These are phyloP conservation scores for Starmerella apicola DNA, from an alignment of 805 yeast species.

Conservation along the genomic window DNA sequence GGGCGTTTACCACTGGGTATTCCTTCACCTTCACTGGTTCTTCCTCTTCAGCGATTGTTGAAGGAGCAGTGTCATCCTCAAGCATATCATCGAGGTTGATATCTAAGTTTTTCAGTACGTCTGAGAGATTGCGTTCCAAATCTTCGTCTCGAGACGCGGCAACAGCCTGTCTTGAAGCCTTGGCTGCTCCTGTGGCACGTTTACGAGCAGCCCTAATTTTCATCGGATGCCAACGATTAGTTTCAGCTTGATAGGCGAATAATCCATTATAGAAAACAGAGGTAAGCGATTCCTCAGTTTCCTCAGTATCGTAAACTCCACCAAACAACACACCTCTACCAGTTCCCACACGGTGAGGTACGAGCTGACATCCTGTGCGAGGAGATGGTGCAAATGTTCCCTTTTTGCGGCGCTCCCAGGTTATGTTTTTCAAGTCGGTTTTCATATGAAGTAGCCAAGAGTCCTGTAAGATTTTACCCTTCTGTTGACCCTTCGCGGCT, in stretches of 20 bases:
- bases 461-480: constrained; percentile 80
- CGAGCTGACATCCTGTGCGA: constrained; percentile 89
- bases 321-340: constrained; percentile 91
- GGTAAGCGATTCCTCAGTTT: constrained; percentile 82
- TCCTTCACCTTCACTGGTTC: constrained; percentile 31
- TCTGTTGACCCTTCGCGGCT: constrained; percentile 69
- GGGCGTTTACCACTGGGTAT: constrained; percentile 43
- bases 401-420: constrained; percentile 84
- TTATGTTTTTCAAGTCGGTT: constrained; percentile 55
- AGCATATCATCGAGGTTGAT: constrained; percentile 22
- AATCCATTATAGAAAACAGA: constrained; percentile 73
- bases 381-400: constrained; percentile 87
- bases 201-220: constrained; percentile 43
- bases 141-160: constrained; percentile 48
- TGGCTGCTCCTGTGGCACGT: constrained; percentile 27
- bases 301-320: constrained; percentile 90
- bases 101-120: constrained; percentile 26
- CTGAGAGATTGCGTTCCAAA: constrained; percentile 64
- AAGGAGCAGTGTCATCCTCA: constrained; percentile 25
- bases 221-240: constrained; percentile 78
- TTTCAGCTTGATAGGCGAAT: constrained; percentile 69
- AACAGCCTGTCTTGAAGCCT: constrained; percentile 31
- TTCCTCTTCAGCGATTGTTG: constrained; percentile 28
- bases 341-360: constrained; percentile 44
- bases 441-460: constrained; percentile 83